Evolutionary conservation across 495 filamentous ascomycete genomes (phyloP).

Genomic region (Thozetella sp.): DNA sequence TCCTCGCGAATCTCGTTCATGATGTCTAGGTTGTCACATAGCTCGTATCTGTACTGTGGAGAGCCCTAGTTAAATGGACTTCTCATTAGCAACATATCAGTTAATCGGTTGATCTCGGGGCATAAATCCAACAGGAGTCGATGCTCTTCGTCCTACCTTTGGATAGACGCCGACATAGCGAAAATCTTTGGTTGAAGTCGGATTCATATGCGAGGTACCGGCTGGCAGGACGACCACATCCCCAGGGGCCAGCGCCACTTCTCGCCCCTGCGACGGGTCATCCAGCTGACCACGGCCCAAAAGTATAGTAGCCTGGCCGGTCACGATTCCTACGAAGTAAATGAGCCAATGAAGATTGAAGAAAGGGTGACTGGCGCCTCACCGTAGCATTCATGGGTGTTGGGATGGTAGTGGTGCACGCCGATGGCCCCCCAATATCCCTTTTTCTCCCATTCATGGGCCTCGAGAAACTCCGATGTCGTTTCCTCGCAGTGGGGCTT

Average conservation of each 20-base stretch:
- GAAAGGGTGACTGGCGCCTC: background rate
- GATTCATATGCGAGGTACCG: background rate
- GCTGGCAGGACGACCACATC: background rate
- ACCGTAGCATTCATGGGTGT: slow-evolving; percentile 1
- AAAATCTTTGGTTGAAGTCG: background rate
- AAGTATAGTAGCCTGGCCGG: background rate
- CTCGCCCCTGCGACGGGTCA: background rate
- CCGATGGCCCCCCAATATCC: background rate
- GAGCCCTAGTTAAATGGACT: background rate
- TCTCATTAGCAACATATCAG: no score
- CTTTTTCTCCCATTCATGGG: background rate
- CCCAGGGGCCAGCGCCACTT: background rate
- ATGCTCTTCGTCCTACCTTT: no score
- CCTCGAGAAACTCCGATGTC: background rate
- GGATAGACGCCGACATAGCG: background rate
- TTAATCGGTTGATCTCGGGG: no score
- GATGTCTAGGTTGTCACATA: background rate
- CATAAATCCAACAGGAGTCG: background rate
- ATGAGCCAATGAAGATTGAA: background rate
- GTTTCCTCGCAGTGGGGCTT: background rate
- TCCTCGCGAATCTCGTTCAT: background rate
- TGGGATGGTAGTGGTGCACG: background rate
- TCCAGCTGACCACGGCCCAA: background rate
- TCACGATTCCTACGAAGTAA: background rate
- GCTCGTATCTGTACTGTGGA: background rate